Conservation (phyloP, 208 protist species). For the Sergeia podlipaevii region DNA sequence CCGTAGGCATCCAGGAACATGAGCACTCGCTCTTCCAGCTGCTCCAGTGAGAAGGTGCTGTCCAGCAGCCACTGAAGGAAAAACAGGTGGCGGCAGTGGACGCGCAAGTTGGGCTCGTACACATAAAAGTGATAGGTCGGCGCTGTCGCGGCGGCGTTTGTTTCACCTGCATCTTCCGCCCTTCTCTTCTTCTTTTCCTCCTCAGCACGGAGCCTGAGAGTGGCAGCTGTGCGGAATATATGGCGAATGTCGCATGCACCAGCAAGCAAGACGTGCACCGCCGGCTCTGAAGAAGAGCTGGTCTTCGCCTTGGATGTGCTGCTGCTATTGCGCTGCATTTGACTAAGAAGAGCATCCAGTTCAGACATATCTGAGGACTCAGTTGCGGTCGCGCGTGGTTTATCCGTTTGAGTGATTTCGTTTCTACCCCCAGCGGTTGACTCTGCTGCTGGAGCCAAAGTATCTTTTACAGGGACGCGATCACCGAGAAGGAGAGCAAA, state of each 20-base stretch:
- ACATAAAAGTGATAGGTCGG: slow-evolving; percentile 77
- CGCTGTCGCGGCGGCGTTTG: background rate
- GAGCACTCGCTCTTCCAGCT: slow-evolving; percentile 86
- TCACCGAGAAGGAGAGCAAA: slow-evolving; percentile 44
- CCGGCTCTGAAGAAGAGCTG: too few species aligned
- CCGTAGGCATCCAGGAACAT: slow-evolving; percentile 90
- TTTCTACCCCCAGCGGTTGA: too few species aligned
- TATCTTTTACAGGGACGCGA: too few species aligned
- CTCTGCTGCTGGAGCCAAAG: too few species aligned
- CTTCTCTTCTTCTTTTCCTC: slow-evolving; percentile 4
- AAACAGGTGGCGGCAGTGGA: slow-evolving; percentile 86
- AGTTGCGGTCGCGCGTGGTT: too few species aligned
- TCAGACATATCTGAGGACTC: too few species aligned
- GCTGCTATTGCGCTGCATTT: too few species aligned
- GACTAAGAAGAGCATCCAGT: slow-evolving; percentile 8
- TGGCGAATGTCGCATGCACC: slow-evolving; percentile 82
- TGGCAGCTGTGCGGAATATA: slow-evolving; percentile 76
- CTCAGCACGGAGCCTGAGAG: slow-evolving; percentile 25
- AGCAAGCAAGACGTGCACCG: slow-evolving; percentile 58
- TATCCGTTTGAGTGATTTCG: background rate
- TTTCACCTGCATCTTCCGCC: background rate
- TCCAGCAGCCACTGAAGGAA: slow-evolving; percentile 91
- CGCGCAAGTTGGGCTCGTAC: slow-evolving; percentile 85
- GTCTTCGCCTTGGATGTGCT: too few species aligned
- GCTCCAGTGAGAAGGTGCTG: slow-evolving; percentile 79